Conservation (phyloP, 148 eudicot genomes). For the Cornus florida region DNA sequence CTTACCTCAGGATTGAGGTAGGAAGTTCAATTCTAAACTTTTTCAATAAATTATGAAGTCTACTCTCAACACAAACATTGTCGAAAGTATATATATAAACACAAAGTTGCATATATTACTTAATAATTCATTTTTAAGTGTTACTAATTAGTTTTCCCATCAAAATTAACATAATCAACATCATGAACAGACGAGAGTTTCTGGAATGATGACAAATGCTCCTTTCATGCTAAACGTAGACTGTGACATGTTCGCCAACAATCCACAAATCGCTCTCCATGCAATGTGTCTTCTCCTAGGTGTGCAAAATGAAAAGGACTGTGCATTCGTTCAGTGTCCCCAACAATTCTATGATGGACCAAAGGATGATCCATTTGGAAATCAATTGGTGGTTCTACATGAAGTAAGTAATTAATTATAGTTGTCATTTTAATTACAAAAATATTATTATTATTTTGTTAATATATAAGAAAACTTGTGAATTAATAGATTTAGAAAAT, state of each 20-base stretch:
- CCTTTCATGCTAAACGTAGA: constrained; percentile 39
- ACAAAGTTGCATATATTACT: no score
- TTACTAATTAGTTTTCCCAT: no score
- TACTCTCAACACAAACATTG: no score
- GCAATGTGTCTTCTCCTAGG: constrained; percentile 34
- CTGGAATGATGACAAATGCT: constrained; percentile 50
- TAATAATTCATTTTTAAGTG: no score
- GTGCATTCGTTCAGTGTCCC: constrained; percentile 34
- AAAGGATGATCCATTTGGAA: constrained; percentile 41
- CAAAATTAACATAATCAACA: no score
- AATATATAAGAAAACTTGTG: constrained; percentile 23
- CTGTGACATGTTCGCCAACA: constrained; percentile 40
- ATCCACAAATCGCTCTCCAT: constrained; percentile 27
- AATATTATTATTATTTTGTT: not conserved
- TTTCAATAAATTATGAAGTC: no score
- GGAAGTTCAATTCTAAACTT: no score
- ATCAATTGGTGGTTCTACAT: constrained; percentile 17
- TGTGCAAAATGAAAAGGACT: constrained; percentile 17
- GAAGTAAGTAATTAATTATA: constrained; percentile 11
- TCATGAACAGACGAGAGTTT: constrained; percentile 29
- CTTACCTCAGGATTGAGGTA: no score
- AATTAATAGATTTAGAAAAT: no score
- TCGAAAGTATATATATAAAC: no score
- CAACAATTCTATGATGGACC: constrained; percentile 31
- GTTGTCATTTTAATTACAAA: no score